Evolutionary conservation across 2,329 filamentous ascomycete genomes (phyloP).

Genomic region (Neoarthrinium moseri): DNA sequence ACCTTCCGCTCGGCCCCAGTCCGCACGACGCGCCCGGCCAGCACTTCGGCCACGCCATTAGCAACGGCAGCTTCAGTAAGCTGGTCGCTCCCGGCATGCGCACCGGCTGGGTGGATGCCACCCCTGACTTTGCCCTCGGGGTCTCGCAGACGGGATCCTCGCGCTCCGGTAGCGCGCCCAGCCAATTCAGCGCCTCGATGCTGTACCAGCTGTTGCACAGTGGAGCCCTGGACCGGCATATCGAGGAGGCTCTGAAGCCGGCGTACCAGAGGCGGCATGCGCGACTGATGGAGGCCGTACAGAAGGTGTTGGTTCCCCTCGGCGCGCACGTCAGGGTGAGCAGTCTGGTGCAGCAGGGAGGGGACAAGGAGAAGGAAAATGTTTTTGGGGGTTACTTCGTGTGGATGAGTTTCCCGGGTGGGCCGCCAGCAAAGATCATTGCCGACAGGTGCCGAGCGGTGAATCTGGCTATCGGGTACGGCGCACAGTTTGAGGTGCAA

Average conservation of each 20-base stretch:
- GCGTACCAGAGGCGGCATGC: constrained; percentile 43
- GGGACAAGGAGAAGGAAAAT: constrained; percentile 34
- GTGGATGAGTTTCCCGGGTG: constrained; percentile 67
- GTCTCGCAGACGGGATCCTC: constrained; percentile 53
- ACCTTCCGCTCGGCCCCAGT: constrained; percentile 61
- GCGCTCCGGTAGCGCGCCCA: constrained; percentile 56
- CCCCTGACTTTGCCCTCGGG: constrained; percentile 44
- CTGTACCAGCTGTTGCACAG: constrained; percentile 45
- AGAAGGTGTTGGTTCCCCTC: constrained; percentile 58
- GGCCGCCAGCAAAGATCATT: constrained; percentile 52
- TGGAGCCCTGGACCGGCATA: constrained; percentile 42
- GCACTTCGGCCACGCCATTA: constrained; percentile 74
- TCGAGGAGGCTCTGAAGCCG: constrained; percentile 41
- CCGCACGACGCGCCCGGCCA: constrained; percentile 25
- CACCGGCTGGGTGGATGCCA: constrained; percentile 85
- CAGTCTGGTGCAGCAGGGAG: constrained; percentile 15
- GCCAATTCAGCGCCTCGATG: constrained; percentile 52
- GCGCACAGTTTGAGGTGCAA: constrained; percentile 67
- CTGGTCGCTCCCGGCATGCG: constrained; percentile 77
- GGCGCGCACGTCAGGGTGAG: constrained; percentile 42
- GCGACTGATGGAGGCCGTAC: constrained; percentile 58
- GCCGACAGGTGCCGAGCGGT: constrained; percentile 58
- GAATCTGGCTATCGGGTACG: constrained; percentile 66
- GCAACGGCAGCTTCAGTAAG: constrained; percentile 90
- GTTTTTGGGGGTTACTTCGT: constrained; percentile 82